phyloP scores from a whole-genome alignment of 345 rosid genomes.

The Populus simonii region DNA sequence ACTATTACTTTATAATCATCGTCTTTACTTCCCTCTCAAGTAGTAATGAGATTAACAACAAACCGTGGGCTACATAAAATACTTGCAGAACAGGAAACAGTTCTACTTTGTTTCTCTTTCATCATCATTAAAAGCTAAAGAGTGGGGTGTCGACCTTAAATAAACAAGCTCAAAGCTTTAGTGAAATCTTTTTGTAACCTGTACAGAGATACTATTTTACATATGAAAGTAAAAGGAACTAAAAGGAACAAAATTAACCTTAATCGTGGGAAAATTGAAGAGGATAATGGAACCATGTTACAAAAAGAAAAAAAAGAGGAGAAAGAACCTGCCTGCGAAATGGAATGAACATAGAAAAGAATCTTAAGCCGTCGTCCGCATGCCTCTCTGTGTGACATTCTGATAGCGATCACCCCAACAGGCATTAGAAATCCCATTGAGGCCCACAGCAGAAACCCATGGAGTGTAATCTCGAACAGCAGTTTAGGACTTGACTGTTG shows the following conservation, averaged over 20 bases:
- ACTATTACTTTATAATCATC: not conserved
- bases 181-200: slow-evolving; percentile 1
- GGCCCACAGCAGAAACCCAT: slow-evolving; percentile 81
- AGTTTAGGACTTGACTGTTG: slow-evolving; percentile 51
- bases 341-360: slow-evolving; percentile 60
- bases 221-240: slow-evolving; percentile 10
- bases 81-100: not conserved
- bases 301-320: not conserved
- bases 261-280: not conserved
- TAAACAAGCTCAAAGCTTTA: slow-evolving; percentile 6
- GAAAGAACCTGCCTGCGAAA: slow-evolving; percentile 59
- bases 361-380: slow-evolving; percentile 48
- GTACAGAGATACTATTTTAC: slow-evolving; percentile 3
- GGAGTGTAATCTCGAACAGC: slow-evolving; percentile 52
- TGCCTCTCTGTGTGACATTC: slow-evolving; percentile 62
- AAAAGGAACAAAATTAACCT: not conserved
- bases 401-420: slow-evolving; percentile 60
- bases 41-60: slow-evolving; percentile 21
- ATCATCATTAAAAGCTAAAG: slow-evolving; percentile 19
- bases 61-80: slow-evolving; percentile 16
- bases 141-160: slow-evolving; percentile 1
- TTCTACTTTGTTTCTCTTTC: slow-evolving; percentile 7
- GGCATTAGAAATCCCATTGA: slow-evolving; percentile 89
- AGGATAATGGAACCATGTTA: not conserved
- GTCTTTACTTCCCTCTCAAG: slow-evolving; percentile 37